A percentile compares a stretch with the other conserved stretches of the same genome.
phyloP scores from a whole-genome alignment of 2,329 filamentous ascomycete genomes.

The Falciphora oryzae region DNA sequence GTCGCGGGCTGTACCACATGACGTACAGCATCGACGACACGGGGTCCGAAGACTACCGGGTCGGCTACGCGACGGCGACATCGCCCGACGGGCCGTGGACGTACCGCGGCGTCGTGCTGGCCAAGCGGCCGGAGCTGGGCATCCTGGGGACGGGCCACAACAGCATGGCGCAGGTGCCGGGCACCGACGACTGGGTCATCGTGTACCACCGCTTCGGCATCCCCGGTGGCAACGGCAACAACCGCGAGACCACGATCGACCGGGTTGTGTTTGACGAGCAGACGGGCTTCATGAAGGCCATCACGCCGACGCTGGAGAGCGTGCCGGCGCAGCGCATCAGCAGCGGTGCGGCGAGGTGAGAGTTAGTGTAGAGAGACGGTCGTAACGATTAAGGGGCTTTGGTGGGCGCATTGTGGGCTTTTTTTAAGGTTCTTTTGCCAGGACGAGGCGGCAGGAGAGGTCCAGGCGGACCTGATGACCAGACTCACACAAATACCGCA shows the following conservation, averaged over 20 bases:
- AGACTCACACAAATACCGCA: too few relatives aligned
- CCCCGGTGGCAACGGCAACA: slow-evolving; percentile 36
- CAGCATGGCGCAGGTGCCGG: slow-evolving; percentile 39
- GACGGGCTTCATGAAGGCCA: slow-evolving; percentile 9
- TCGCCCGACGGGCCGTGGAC: slow-evolving; percentile 36
- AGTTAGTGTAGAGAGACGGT: background rate
- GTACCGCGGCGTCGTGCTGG: slow-evolving; percentile 37
- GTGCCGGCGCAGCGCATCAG: slow-evolving; percentile 5
- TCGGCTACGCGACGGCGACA: slow-evolving; percentile 38
- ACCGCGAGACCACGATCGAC: slow-evolving; percentile 38
- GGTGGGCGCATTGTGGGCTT: too few relatives aligned
- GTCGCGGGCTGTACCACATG: slow-evolving; percentile 38
- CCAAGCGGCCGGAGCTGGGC: slow-evolving; percentile 33
- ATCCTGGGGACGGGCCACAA: slow-evolving; percentile 42
- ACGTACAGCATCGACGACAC: slow-evolving; percentile 45
- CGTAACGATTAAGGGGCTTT: too few relatives aligned
- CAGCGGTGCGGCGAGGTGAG: background rate
- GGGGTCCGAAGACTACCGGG: slow-evolving; percentile 36
- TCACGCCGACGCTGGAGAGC: slow-evolving; percentile 9
- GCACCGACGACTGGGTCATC: slow-evolving; percentile 44
- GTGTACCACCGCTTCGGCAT: slow-evolving; percentile 43
- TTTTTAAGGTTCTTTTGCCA: too few relatives aligned
- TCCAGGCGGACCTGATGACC: too few relatives aligned
- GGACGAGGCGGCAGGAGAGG: too few relatives aligned
- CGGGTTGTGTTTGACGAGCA: slow-evolving; percentile 29